Base-by-base conservation (phyloP, 257 asterid species). In the Pogostemon cablin region DNA sequence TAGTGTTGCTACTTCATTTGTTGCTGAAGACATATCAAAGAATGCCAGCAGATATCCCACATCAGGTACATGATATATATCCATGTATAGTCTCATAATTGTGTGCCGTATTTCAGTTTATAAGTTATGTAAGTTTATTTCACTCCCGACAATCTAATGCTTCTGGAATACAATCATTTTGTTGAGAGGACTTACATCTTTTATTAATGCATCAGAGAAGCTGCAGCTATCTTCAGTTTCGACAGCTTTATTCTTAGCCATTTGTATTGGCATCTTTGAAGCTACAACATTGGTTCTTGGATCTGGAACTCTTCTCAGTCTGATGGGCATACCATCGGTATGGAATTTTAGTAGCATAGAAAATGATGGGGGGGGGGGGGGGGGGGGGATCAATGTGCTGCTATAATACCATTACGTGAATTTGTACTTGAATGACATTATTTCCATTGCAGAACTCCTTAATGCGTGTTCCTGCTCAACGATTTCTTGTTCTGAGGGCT, bases 1-100 rank as follows among this genome's bases (percentile, higher is more conserved):
- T 43, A 90, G 97, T 49, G 91, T 93, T 57, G 87, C 98, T 60
- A 90, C 98, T 73, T 90, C 98, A 60, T 90, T 93, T 79, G 98
- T 93, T 82, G 98, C 97, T 65, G 97, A 93, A 80, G 98, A 93
- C 50, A 77, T 93, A 71, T 82, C 97, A 49, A 93, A 88, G 85
- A 90, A 85, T 71, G 82, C 79, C 37, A 70, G 72, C 77, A 80
- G 67, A 68, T 63, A 68, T 69, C 75, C 84, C 42, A 9, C 74
- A 6, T 75, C 95, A 78, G 98, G 97, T 92, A 72, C 63, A 44
- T 72, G 44, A 44, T 60, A 48, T 67, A 34, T 48, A 20, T 49
- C 56, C 59, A 53, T 37, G 54, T 38, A 15, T 50, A 37, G 10
- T 64, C 47, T 46, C 60, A 17, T 43, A 34, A 12, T 73, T 53